phyloP scores from a whole-genome alignment of 164 flowering plant species.

The Pachysandra terminalis region DNA sequence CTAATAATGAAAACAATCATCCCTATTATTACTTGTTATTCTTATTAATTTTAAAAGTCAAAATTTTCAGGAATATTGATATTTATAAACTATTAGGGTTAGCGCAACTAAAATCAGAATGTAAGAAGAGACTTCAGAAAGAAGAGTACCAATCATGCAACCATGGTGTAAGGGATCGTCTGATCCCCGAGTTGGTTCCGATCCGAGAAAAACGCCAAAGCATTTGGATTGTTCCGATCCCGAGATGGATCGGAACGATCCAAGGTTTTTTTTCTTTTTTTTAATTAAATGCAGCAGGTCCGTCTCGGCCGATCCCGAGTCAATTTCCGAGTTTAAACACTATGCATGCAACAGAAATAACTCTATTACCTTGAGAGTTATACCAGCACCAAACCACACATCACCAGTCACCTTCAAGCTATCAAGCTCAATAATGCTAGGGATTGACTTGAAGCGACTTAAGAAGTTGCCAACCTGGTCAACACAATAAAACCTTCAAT shows the following conservation, averaged over 20 bases:
- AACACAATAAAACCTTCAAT: not conserved
- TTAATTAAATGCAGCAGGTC: no score
- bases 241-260: no score
- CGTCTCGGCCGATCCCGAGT: no score
- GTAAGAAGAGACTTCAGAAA: not conserved
- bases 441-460: slow-evolving; percentile 87
- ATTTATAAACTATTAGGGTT: not conserved
- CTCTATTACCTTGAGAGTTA: slow-evolving; percentile 73
- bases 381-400: slow-evolving; percentile 86
- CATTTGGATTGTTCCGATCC: no score
- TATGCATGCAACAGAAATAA: not conserved
- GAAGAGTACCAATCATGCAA: not conserved
- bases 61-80: not conserved
- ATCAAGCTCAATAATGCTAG: slow-evolving; percentile 90
- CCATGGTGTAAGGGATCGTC: no score
- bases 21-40: no score
- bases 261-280: no score
- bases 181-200: no score
- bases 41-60: no score
- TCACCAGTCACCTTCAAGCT: slow-evolving; percentile 91
- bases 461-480: slow-evolving; percentile 72
- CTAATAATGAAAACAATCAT: no score
- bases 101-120: not conserved
- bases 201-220: no score
- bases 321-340: no score